Percentiles rank a stretch among this genome's conserved stretches.
Conservation (phyloP, 2,329 filamentous ascomycete genomes). For the Pseudogymnoascus sp. region DNA sequence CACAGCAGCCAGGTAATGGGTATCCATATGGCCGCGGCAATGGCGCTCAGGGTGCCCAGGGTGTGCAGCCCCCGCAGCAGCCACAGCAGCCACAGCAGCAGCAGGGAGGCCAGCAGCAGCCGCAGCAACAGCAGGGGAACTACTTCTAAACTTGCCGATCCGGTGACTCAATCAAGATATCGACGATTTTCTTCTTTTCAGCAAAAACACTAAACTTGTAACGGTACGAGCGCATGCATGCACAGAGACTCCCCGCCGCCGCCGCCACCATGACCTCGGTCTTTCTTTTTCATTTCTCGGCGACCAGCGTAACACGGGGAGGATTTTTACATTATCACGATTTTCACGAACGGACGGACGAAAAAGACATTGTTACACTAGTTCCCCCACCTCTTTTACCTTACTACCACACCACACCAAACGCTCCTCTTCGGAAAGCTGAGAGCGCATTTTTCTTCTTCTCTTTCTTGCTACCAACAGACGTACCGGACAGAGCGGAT, state of each 20-base stretch:
- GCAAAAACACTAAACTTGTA: constrained; percentile 3
- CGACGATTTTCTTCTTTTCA: constrained; percentile 7
- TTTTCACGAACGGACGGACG: constrained; percentile 6
- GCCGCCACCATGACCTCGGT: not conserved
- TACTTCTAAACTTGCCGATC: not conserved
- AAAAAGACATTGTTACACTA: constrained; percentile 10
- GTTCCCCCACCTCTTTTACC: not conserved
- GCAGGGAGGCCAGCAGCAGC: not conserved
- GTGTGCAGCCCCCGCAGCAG: not conserved
- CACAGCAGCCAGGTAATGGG: not conserved
- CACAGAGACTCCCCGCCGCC: constrained; percentile 2
- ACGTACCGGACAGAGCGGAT: not conserved
- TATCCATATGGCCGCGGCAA: constrained; percentile 2
- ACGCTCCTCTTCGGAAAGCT: not conserved
- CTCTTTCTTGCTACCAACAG: not conserved
- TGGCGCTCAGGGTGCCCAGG: not conserved
- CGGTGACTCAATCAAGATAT: constrained; percentile 6
- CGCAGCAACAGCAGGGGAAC: not conserved
- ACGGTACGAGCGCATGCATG: constrained; percentile 10
- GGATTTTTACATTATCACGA: constrained; percentile 8
- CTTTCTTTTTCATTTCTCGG: not conserved
- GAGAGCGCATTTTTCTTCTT: not conserved
- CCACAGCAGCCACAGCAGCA: constrained; percentile 1
- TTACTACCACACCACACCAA: not conserved
- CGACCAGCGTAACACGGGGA: not conserved